Conservation (phyloP, 1,284 basidiomycete genomes). For the Psilocybe mexicana region DNA sequence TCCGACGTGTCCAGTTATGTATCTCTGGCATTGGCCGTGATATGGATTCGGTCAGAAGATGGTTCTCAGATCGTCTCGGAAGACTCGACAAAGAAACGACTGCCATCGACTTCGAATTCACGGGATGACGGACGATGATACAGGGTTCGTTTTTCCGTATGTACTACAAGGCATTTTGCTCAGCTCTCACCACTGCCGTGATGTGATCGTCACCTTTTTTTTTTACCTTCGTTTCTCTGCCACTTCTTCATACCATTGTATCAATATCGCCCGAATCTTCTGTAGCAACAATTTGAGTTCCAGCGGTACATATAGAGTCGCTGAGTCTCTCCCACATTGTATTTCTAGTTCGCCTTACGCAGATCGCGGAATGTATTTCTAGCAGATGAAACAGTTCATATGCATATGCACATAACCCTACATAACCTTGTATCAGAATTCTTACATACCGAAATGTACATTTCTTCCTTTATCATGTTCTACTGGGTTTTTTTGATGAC, state of each 20-base stretch:
- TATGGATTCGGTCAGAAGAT: constrained; percentile 11
- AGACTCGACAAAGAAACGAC: neutral
- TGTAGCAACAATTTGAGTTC: neutral
- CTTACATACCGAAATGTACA: no score
- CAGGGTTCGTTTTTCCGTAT: neutral
- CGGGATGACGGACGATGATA: neutral
- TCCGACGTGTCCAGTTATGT: constrained; percentile 21
- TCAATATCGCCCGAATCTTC: neutral
- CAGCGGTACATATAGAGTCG: neutral
- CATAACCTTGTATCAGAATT: no score
- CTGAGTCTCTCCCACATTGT: neutral
- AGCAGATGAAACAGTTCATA: neutral
- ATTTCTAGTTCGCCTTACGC: neutral
- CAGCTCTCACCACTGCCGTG: no score
- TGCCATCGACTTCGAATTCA: constrained; percentile 11
- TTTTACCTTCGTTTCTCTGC: neutral
- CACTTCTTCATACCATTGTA: no score
- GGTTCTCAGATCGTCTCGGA: constrained; percentile 15
- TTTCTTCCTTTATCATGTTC: no score
- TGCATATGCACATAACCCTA: no score
- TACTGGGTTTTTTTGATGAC: no score
- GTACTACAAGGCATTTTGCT: no score
- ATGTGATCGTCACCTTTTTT: no score
- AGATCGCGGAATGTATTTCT: neutral
- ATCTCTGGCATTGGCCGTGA: constrained; percentile 26